Base-by-base conservation (phyloP, 345 rosid species). In the Eucalyptus tenuipes region DNA sequence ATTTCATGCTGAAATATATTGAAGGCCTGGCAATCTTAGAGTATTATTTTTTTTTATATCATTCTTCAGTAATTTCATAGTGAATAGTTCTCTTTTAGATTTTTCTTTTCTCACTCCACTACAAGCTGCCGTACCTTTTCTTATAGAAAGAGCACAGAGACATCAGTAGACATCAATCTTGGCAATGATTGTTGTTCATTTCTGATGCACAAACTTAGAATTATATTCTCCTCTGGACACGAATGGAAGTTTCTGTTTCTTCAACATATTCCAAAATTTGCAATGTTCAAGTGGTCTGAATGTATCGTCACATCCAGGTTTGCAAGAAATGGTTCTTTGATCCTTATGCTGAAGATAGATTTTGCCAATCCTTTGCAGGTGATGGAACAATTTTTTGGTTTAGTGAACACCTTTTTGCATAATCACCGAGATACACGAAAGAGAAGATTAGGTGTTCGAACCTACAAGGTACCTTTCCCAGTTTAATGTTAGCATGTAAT, bases 351-450 rank as follows among this genome's bases (percentile, higher is more conserved):
- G 52, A 89, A 86, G 25, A 85, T 40, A 57, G 50, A 86, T 57
- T 45, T 49, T 48, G 49, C 85, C 82, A 79, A 87, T 87, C 79
- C 88, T 89, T 31, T 94, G 91, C 96, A 97, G 99, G 99, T 97
- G 49, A 97, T 97, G 99, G 99, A 97, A 91, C 99, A 97, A 91
- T 96, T 95, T 93, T 97, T 97, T 90, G 96, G 97, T 88, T 93
- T 97, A 59, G 99, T 97, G 88, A 97, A 97, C 91, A 97, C 98
- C 44, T 97, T 97, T 90, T 91, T 97, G 87, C 96, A 57, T 52
- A 97, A 94, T 92, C 96, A 96, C 87, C 94, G 95, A 75, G 98
- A 96, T 92, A 96, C 99, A 44, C 91, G 98, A 96, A 97, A 93
- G 92, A 96, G 99, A 92, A 95, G 97, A 92, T 93, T 97, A 90